Evolutionary conservation across 2,329 filamentous ascomycete genomes (phyloP).

Genomic region (Trichophyton mentagrophytes): DNA sequence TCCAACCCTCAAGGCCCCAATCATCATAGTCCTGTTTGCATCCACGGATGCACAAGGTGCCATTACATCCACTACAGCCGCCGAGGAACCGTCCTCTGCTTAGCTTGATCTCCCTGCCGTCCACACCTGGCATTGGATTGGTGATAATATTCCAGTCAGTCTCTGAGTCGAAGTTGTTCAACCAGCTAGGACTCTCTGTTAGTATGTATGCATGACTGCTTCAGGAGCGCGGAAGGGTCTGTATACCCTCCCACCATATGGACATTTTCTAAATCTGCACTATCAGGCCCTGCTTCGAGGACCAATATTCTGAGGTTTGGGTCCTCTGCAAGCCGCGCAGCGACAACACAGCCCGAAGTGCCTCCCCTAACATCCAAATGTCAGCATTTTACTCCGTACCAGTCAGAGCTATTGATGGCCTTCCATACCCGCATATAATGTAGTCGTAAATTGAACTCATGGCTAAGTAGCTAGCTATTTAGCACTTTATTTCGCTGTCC

Average conservation of each 20-base stretch:
- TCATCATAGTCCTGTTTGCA: constrained; percentile 33
- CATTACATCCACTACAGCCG: constrained; percentile 33
- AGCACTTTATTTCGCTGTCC: background rate
- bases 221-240: constrained; percentile 24
- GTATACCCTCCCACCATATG: constrained; percentile 34
- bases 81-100: constrained; percentile 34
- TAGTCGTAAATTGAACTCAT: constrained; percentile 13
- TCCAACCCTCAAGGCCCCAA: constrained; percentile 42
- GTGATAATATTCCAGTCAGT: constrained; percentile 37
- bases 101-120: constrained; percentile 31
- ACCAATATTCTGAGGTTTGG: constrained; percentile 31
- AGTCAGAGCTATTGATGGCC: background rate
- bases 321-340: constrained; percentile 37
- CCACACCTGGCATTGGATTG: constrained; percentile 27
- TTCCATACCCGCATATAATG: constrained; percentile 17
- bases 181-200: background rate
- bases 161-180: constrained; percentile 28
- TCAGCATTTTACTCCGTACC: background rate
- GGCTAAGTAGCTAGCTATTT: background rate
- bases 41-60: constrained; percentile 33
- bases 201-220: constrained; percentile 10
- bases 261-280: constrained; percentile 33
- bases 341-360: constrained; percentile 39
- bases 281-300: constrained; percentile 39
- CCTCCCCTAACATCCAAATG: constrained; percentile 27